Evolutionary conservation across 108 stramenopile genomes (phyloP).

Genomic region (Cyclotella cryptica): DNA sequence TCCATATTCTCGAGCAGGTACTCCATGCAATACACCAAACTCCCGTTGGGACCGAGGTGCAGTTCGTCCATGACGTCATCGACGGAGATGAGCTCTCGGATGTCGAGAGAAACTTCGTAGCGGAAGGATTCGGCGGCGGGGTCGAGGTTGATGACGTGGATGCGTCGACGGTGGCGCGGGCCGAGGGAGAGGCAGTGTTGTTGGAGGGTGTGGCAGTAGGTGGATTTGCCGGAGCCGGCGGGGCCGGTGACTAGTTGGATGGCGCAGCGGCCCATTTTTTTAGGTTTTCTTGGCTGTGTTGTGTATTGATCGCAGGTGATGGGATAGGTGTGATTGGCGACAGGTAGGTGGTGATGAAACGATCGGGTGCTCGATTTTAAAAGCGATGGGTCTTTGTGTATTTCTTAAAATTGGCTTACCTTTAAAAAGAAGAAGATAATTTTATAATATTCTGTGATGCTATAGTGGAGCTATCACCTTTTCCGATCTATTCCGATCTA

Average conservation of each 20-base stretch:
- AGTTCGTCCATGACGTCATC: slow-evolving; percentile 99
- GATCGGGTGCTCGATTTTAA: no score
- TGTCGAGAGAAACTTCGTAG: slow-evolving; percentile 88
- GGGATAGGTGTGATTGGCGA: no score
- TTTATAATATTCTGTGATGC: no score
- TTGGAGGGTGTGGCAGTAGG: slow-evolving; percentile 85
- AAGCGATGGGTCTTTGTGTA: no score
- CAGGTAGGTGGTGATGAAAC: no score
- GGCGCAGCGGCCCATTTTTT: slow-evolving; percentile 53
- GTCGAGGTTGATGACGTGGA: slow-evolving; percentile 96
- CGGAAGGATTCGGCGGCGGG: slow-evolving; percentile 96
- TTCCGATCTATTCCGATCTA: no score
- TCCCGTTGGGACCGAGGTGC: slow-evolving; percentile 96
- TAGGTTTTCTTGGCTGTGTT: no score
- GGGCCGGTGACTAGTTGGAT: slow-evolving; percentile 76
- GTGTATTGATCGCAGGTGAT: no score
- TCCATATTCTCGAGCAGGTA: slow-evolving; percentile 96
- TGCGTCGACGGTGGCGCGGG: slow-evolving; percentile 58
- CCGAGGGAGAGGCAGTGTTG: slow-evolving; percentile 74
- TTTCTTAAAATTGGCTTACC: no score
- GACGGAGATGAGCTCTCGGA: slow-evolving; percentile 95
- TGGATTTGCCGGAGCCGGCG: slow-evolving; percentile 89
- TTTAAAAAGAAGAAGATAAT: no score
- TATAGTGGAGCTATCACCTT: no score
- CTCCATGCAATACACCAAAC: slow-evolving; percentile 98